A percentile compares a stretch with the other conserved stretches of the same genome.
These are phyloP conservation scores for Scheffersomyces spartinae DNA, from an alignment of 805 yeast genomes.

Conservation along the genomic window DNA sequence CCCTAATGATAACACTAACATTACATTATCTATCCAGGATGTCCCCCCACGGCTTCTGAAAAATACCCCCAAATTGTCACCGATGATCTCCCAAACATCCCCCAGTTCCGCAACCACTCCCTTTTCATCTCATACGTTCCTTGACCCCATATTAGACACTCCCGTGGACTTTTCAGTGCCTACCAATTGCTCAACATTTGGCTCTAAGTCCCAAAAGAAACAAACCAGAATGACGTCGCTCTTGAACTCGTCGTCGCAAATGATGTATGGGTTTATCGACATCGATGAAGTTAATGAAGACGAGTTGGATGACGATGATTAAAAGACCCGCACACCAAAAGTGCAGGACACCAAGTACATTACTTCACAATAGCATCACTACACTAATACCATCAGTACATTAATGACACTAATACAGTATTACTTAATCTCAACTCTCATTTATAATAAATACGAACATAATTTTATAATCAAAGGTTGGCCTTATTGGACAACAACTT, in stretches of 20 bases:
- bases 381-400: slow-evolving; percentile 1
- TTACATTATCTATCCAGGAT: slow-evolving; percentile 1
- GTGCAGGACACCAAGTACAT: slow-evolving; percentile 1
- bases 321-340: slow-evolving; percentile 1
- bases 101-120: slow-evolving; percentile 24
- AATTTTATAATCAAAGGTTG: slow-evolving; percentile 8
- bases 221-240: background rate
- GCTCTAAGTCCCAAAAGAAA: too few relatives aligned
- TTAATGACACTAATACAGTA: slow-evolving; percentile 1
- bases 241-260: slow-evolving; percentile 2
- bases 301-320: slow-evolving; percentile 6
- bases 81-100: background rate
- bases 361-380: slow-evolving; percentile 2
- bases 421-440: slow-evolving; percentile 1
- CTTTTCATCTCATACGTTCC: slow-evolving; percentile 14
- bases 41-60: background rate
- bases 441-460: background rate
- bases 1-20: slow-evolving; percentile 1
- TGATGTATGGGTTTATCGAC: slow-evolving; percentile 6
- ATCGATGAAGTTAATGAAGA: slow-evolving; percentile 15
- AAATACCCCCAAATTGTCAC: slow-evolving; percentile 1
- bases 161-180: slow-evolving; percentile 27
- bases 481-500: slow-evolving; percentile 36
- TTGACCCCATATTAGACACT: slow-evolving; percentile 28
- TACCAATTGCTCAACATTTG: too few relatives aligned